These are phyloP conservation scores for Mycena epipterygia DNA, from an alignment of 768 basidiomycete species.

Conservation along the genomic window DNA sequence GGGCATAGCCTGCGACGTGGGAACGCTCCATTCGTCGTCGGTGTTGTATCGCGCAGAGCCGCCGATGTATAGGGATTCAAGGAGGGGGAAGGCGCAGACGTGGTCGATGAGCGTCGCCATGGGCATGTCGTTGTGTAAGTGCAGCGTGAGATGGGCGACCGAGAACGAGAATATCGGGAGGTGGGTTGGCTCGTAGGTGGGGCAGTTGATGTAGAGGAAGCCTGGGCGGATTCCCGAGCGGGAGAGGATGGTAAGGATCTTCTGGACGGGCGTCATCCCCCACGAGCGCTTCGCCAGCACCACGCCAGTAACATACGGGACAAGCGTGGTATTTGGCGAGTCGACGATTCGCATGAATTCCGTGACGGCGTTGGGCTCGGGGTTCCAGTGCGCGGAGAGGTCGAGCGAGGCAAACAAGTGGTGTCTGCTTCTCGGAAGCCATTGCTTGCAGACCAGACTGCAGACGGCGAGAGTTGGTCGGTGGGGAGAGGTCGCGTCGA, in stretches of 20 bases:
- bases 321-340: neutral
- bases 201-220: conserved; percentile 23
- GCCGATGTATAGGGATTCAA: conserved; percentile 21
- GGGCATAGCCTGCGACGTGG: neutral
- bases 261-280: conserved; percentile 28
- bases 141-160: conserved; percentile 8
- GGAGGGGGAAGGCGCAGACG: conserved; percentile 15
- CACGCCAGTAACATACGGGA: conserved; percentile 12
- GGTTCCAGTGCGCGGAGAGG: conserved; percentile 32
- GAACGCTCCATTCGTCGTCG: neutral
- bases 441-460: conserved; percentile 36
- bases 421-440: conserved; percentile 34
- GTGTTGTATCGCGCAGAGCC: conserved; percentile 18
- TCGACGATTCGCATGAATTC: conserved; percentile 16
- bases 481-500: conserved; percentile 32
- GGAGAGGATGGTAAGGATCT: conserved; percentile 16
- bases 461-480: conserved; percentile 25
- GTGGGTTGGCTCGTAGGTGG: conserved; percentile 27
- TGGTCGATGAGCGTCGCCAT: conserved; percentile 21
- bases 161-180: conserved; percentile 14
- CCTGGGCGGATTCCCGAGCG: conserved; percentile 16
- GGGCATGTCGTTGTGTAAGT: conserved; percentile 27
- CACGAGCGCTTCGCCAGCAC: conserved; percentile 23
- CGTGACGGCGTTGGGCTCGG: conserved; percentile 25
- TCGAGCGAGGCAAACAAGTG: conserved; percentile 37